These are phyloP conservation scores for Casuarina glauca DNA, from an alignment of 306 rosid genomes.

Conservation along the genomic window DNA sequence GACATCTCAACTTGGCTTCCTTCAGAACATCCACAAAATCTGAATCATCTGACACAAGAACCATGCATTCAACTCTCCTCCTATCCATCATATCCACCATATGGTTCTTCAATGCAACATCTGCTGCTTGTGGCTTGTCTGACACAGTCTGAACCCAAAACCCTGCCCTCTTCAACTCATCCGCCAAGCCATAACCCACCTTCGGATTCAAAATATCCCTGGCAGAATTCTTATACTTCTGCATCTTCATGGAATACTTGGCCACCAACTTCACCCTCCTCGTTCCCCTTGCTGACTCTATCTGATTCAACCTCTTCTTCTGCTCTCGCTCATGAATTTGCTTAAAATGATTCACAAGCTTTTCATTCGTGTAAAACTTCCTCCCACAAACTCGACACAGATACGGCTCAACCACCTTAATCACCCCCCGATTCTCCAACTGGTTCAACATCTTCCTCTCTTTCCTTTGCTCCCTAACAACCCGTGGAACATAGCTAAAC, in stretches of 20 bases:
- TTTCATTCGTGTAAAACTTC: slow-evolving; percentile 61
- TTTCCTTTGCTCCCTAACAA: slow-evolving; percentile 48
- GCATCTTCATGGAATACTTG: slow-evolving; percentile 85
- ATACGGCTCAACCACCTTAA: slow-evolving; percentile 50
- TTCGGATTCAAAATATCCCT: slow-evolving; percentile 58
- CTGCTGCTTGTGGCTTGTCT: slow-evolving; percentile 55
- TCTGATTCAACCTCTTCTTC: slow-evolving; percentile 61
- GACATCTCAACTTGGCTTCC: slow-evolving; percentile 74
- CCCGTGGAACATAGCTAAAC: slow-evolving; percentile 52
- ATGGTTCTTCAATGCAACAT: slow-evolving; percentile 49
- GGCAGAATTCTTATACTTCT: slow-evolving; percentile 69
- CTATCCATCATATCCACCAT: slow-evolving; percentile 74
- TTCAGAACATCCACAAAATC: slow-evolving; percentile 59
- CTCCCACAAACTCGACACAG: slow-evolving; percentile 81
- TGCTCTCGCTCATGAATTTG: slow-evolving; percentile 74
- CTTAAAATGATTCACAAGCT: slow-evolving; percentile 77
- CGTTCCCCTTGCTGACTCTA: slow-evolving; percentile 72
- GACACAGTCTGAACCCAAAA: slow-evolving; percentile 56
- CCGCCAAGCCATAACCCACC: slow-evolving; percentile 60
- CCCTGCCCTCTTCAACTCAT: slow-evolving; percentile 71
- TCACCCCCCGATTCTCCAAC: slow-evolving; percentile 55
- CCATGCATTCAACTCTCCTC: slow-evolving; percentile 62
- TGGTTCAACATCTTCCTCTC: slow-evolving; percentile 45
- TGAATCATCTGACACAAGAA: slow-evolving; percentile 80
- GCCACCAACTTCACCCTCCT: slow-evolving; percentile 73